Percentiles rank a stretch among this genome's conserved stretches.
These are phyloP conservation scores for Trichoderma orchidacearum DNA, from an alignment of 495 filamentous ascomycete genomes.

Conservation along the genomic window DNA sequence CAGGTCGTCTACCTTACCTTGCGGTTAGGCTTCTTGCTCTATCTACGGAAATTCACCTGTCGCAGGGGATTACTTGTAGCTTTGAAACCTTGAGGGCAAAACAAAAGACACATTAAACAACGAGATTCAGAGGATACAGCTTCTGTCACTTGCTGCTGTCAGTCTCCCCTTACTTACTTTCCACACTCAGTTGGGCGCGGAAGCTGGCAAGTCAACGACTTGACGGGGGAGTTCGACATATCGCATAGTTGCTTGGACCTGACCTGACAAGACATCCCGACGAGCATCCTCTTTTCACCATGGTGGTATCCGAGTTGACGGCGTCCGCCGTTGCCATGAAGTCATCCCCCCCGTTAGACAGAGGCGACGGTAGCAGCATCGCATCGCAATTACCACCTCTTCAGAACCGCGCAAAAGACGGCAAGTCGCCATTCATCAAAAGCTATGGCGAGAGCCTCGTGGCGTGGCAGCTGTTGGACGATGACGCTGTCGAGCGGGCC, in stretches of 20 bases:
- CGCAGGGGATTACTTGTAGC: too few species aligned
- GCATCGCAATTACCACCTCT: constrained; percentile 19
- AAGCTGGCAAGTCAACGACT: too few species aligned
- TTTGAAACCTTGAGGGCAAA: too few species aligned
- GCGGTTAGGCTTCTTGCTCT: too few species aligned
- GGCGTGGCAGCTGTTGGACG: constrained; percentile 84
- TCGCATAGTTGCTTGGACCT: background rate
- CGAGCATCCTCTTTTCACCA: background rate
- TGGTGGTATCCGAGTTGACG: constrained; percentile 2
- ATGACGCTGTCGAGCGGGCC: constrained; percentile 63
- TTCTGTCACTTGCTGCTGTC: too few species aligned
- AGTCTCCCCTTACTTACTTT: too few species aligned
- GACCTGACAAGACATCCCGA: background rate
- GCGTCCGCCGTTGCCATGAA: constrained; percentile 1
- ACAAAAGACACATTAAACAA: too few species aligned
- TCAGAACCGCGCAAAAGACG: constrained; percentile 57
- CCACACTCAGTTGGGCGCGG: too few species aligned
- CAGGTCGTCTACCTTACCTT: too few species aligned
- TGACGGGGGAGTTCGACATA: background rate
- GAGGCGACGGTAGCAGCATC: background rate
- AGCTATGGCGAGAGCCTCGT: constrained; percentile 75
- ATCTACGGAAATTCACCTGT: too few species aligned
- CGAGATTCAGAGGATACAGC: too few species aligned
- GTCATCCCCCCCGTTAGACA: background rate
- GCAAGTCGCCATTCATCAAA: constrained; percentile 73